Evolutionary conservation across 169 alveolate species (phyloP).

Genomic region (Cyclospora cayetanensis): DNA sequence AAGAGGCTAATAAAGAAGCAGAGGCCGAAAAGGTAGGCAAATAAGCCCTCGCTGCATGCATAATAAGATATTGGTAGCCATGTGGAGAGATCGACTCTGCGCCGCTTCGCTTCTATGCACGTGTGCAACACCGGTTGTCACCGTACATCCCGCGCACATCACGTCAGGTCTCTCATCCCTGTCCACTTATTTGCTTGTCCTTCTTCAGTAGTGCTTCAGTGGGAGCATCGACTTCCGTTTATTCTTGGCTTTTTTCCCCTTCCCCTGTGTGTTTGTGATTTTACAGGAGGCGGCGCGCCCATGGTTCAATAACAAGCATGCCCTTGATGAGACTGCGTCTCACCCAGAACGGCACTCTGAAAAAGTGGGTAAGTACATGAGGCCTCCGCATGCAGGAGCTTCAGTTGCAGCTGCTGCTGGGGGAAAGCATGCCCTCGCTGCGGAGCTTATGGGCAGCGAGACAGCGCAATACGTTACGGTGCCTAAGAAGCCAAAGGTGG

Average conservation of each 20-base stretch:
- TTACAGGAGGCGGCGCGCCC: conserved; percentile 3
- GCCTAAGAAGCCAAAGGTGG: neutral
- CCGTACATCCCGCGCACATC: neutral
- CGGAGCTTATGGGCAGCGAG: neutral
- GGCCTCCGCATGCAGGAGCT: neutral
- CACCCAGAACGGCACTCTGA: neutral
- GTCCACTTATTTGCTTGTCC: neutral
- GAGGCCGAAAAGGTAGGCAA: neutral
- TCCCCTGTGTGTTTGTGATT: neutral
- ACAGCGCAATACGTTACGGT: neutral
- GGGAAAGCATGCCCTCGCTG: neutral
- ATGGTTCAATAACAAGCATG: conserved; percentile 18
- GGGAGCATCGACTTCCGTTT: neutral
- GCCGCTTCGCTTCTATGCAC: too few relatives aligned
- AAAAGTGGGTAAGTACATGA: conserved; percentile 1
- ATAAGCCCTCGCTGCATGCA: too few relatives aligned
- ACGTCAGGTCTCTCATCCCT: neutral
- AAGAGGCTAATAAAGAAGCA: neutral
- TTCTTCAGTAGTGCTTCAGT: neutral
- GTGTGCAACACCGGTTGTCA: too few relatives aligned
- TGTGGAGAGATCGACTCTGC: too few relatives aligned
- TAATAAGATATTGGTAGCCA: too few relatives aligned
- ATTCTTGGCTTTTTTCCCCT: neutral
- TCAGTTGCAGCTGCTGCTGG: neutral
- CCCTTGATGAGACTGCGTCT: neutral